Base-by-base conservation (phyloP, 2,329 filamentous ascomycete genomes). In the Venturia aucupariae region DNA sequence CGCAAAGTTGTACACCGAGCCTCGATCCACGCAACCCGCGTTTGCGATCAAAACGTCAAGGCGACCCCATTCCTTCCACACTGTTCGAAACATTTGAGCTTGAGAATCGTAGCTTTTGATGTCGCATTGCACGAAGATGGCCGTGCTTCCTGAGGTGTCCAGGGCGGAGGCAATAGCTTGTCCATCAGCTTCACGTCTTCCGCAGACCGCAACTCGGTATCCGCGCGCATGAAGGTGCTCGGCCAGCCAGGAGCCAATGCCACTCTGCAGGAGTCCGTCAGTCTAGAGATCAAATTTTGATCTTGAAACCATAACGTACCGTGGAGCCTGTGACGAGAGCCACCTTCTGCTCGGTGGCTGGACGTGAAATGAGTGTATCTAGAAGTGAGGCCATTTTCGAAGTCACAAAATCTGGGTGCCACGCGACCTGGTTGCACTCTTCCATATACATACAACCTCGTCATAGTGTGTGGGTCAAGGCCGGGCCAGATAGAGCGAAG, bases 1-100 rank as follows among this genome's bases (percentile, higher is more conserved):
- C 6, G 32, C 39, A 19, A 30, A 30, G 19, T 46, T 46, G 42
- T 46, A 46, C 42, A 44, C 61, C 1, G n/a, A 63, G 60, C 65
- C 75, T 13, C 67, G 70, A 68, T 83, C 80, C 1, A 80, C 74
- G 41, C 79, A 77, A n/a, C 80, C 82, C 0, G 81, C 80, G 67
- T 83, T 83, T 42, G 79, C 76, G 22, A 79, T 77, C 1, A 83
- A 68, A 0, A 76, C 76, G 71, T 84, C 81, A 17, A 84, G 72
- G 4, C 78, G 76, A 1, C 76, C 76, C 71, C 77, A 81, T 46
- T 73, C 74, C 8, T 72, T 65, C 72, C 75, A 81, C 0, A 79
- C 78, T 2, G 72, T 66, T 11, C 72, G 68, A 68, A 83, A 83
- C 8, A 76, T 74, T 1, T 67, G 65, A 0, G 76, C 74, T 64